Evolutionary conservation across 1,284 basidiomycete species (phyloP), one percentile per base, ranked within the genome.

Genomic region (Coniferiporia sulphurascens): DNA sequence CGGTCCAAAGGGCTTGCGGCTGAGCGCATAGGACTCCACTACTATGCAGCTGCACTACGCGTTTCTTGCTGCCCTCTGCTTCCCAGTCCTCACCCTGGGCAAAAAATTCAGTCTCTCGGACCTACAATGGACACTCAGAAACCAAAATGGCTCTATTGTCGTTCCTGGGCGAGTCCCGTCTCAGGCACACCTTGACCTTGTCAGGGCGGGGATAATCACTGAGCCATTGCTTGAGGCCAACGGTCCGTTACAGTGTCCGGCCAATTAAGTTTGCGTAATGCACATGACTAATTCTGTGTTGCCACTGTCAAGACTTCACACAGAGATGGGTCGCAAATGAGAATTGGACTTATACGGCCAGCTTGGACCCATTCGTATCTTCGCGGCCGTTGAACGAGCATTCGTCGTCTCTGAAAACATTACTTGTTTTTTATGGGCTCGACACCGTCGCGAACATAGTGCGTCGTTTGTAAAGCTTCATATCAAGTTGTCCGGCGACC

Each of bases 301-400:
- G 35, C 35, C 6, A 32, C 15, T 27, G 36, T 21, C 21, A 56
- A 83, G 81, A 85, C 60, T 83, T 79, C 61, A 79, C 77, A 0
- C 73, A 81, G 64, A 73, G 84, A 61, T 84, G 83, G 83, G 73
- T 86, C 48, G 74, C 77, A 17, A 71, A 80, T 46, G 83, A 86
- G 59, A 80, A 79, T 54, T 85, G 85, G 82, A 84, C 81, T 0
- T 85, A 84, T 64, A 83, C 80, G 0, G 82, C 83, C 0, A 78
- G 81, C 61, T 64, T 86, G 36, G 65, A 72, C 0, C 78, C 81
- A 4, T 74, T 82, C 53, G 67, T 71, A 3, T 57, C 68, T 57
- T 56, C 56, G n/a, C n/a, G n/a, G n/a, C n/a, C n/a, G 15, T 13
- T 69, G 34, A 65, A 65, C 22, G 45, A 67, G 36, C 53, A 64